These are phyloP conservation scores for Aspergillus proliferans DNA, from an alignment of 2,329 filamentous ascomycete species.

Conservation along the genomic window DNA sequence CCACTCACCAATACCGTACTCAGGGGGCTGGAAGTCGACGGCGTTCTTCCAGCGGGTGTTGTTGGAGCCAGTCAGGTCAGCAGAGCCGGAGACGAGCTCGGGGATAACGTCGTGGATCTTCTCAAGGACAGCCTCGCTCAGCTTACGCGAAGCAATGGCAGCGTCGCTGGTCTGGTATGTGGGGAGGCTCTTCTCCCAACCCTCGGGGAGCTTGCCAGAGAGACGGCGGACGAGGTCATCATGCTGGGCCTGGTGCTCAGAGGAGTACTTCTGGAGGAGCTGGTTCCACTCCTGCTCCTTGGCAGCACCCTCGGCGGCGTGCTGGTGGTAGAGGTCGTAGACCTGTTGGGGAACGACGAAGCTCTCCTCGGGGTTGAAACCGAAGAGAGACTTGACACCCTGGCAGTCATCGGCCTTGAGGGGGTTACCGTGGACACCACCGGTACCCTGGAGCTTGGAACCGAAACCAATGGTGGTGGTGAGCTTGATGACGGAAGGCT, in stretches of 20 bases:
- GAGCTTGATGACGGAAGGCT: conserved; percentile 94
- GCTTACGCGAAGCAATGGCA: conserved; percentile 87
- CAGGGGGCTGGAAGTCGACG: conserved; percentile 92
- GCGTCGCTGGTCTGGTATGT: conserved; percentile 80
- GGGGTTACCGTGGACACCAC: conserved; percentile 91
- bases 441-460: conserved; percentile 85
- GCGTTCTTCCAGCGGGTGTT: conserved; percentile 97
- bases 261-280: conserved; percentile 78
- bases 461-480: conserved; percentile 97
- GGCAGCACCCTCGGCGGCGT: conserved; percentile 76
- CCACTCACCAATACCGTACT: conserved; percentile 80
- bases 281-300: conserved; percentile 93
- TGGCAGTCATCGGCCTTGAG: conserved; percentile 92
- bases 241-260: conserved; percentile 70
- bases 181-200: conserved; percentile 91
- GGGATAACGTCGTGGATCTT: conserved; percentile 78
- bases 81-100: conserved; percentile 91
- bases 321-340: conserved; percentile 84
- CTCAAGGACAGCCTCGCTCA: conserved; percentile 87
- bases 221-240: conserved; percentile 77
- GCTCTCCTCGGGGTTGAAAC: conserved; percentile 88
- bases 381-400: conserved; percentile 90
- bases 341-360: conserved; percentile 94
- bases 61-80: conserved; percentile 97
- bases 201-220: conserved; percentile 77